Base-by-base conservation (phyloP, 2,329 filamentous ascomycete genomes). In the Calonectria crousiana region DNA sequence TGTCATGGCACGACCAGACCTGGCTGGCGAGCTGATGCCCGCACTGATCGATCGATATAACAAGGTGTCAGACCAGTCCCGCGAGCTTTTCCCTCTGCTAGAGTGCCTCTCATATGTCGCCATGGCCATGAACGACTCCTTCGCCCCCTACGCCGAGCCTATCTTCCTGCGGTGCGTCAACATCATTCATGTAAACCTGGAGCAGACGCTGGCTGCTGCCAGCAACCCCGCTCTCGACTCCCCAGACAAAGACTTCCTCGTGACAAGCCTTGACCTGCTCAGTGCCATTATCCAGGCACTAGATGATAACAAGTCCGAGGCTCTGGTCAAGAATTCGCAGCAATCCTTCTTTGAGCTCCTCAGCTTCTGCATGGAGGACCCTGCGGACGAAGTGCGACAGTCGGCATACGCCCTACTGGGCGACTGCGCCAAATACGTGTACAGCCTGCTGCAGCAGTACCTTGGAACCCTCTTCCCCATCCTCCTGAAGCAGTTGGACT, bases 41-140 rank as follows among this genome's bases (percentile, higher is more conserved):
- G 95, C 95, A 16, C 89, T 99, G 58, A 96, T 98, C 77, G 89
- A 93, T 75, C 91, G 97, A 74, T 99, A 97, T 92, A 93, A 95
- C 83, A 93, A 92, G 81, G 94, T 98, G 11, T 89, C 93, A 3
- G 95, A 99, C 82, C 92, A 98, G 82, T 98, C 96, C 4, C 91
- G 95, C 78, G 97, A 99, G 86, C 90, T 99, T 74, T 98, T 99
- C 83, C 96, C 97, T 1, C 87, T 99, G 62, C 89, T 98, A n/a
- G 97, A 98, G 84, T 99, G 97, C 82, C 90, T 99, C 53, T 98
- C 97, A 0, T 99, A 98, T 82, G 94, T 99, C 52, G 94, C 96
- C 65, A 93, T 95, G 80, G 95, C 97, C 3, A 92, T 99, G 52
- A 94, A 94, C 38, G 90, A 93, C 78, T 89, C 91, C 1, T 99